phyloP scores from a whole-genome alignment of 306 rosid species.

The Trifolium pratense region DNA sequence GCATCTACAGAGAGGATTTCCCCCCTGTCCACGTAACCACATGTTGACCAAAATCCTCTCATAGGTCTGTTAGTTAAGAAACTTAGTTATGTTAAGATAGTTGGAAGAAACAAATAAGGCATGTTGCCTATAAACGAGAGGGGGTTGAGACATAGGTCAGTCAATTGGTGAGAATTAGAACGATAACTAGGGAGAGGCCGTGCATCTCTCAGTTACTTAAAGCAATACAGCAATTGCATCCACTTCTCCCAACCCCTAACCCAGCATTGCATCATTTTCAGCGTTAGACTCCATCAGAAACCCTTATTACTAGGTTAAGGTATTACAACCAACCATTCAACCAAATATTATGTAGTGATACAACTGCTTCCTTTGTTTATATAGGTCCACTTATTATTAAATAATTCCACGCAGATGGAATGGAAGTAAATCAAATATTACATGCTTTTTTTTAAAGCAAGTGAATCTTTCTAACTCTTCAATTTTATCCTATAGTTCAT shows the following conservation, averaged over 20 bases:
- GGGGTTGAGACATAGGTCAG: neutral
- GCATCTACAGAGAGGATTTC: neutral
- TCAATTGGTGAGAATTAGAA: conserved; percentile 1
- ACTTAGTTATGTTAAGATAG: neutral
- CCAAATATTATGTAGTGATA: neutral
- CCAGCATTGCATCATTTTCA: neutral
- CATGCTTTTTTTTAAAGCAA: neutral
- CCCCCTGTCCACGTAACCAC: neutral
- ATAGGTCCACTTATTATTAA: neutral
- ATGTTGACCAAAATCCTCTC: neutral
- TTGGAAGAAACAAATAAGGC: neutral
- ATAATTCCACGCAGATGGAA: conserved; percentile 15
- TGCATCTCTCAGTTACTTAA: neutral
- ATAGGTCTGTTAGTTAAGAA: neutral
- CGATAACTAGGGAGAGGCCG: neutral
- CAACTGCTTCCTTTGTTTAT: conserved; percentile 7
- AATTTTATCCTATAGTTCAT: conserved; percentile 12
- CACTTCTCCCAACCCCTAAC: neutral
- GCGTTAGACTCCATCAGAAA: neutral
- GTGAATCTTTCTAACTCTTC: neutral
- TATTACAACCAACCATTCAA: neutral
- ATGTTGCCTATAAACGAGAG: neutral
- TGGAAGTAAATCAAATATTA: conserved; percentile 1
- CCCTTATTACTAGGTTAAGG: neutral
- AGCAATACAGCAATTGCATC: neutral